Base-by-base conservation (phyloP, 1,284 basidiomycete genomes). In the Xerocomus nothofagi region DNA sequence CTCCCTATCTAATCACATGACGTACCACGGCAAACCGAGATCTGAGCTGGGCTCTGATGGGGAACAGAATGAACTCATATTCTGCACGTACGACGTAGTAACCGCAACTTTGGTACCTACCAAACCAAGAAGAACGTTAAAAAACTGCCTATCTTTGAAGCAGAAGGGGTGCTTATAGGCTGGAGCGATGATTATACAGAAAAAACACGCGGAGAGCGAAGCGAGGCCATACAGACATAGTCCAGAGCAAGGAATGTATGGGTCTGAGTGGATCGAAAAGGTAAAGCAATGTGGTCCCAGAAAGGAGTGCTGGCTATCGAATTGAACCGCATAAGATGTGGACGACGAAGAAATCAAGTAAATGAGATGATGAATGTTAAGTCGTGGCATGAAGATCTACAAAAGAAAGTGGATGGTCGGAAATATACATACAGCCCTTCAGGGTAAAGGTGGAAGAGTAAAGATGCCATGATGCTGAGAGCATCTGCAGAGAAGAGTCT, bases 171-270 rank as follows among this genome's bases (percentile, higher is more conserved):
- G 52, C 52, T 44, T 31, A 51, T 53, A 47, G 32, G 39, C 40
- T 47, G 37, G 36, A 47, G 18, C 29, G 32, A 49, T 44, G 43
- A 44, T 51, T 47, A 48, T 54, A 62, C 58, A 66, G 41, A 32
- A 45, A 48, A 31, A 49, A 29, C 43, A 52, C 23, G 41, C 42
- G 3, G 27, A 52, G 45, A 53, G 47, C 15, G 53, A 44, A 59
- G 27, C 6, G 41, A 49, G 39, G 43, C 31, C 56, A 56, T 65
- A 64, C 54, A 40, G 39, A 57, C 66, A 61, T 61, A 47, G 66
- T 68, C 62, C 64, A 52, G 43, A 67, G 60, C 51, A 65, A 50
- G 24, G 54, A 39, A 63, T 34, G 62, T 40, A 62, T 57, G 50
- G 30, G 38, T 45, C 14, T 42, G 42, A 50, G 39, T 41, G 48